Evolutionary conservation across 2,329 filamentous ascomycete species (phyloP).

Genomic region (Trichophyton benhamiae): DNA sequence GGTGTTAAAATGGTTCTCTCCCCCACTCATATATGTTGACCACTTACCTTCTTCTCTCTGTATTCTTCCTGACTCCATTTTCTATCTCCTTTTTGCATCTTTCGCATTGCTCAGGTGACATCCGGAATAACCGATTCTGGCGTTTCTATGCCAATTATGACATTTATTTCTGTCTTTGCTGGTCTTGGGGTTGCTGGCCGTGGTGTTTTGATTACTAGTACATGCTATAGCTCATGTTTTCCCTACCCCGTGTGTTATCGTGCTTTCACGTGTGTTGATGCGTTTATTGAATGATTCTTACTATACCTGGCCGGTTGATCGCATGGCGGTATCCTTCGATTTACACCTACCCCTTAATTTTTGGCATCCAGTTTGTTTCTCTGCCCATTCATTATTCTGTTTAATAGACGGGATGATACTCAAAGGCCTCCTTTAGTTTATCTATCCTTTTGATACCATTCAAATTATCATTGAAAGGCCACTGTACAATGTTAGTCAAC

Average conservation of each 20-base stretch:
- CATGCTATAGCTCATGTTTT: background rate
- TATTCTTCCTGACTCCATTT: constrained; percentile 1
- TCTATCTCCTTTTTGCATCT: background rate
- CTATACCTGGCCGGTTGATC: background rate
- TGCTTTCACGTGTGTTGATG: background rate
- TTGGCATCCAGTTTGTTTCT: background rate
- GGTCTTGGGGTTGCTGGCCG: constrained; percentile 3
- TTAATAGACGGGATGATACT: constrained; percentile 2
- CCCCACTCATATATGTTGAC: background rate
- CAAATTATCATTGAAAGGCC: background rate
- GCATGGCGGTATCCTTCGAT: constrained; percentile 1
- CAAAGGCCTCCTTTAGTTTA: background rate
- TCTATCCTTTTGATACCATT: constrained; percentile 2
- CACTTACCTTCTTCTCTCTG: background rate
- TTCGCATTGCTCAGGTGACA: background rate
- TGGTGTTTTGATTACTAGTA: constrained; percentile 4
- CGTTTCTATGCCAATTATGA: constrained; percentile 4
- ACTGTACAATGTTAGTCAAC: background rate
- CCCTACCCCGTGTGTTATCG: background rate
- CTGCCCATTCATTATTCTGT: background rate
- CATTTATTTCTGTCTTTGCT: constrained; percentile 1
- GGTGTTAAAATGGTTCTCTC: background rate
- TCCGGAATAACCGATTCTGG: background rate
- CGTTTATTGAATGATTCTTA: constrained; percentile 4
- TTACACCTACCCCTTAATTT: background rate